These are phyloP conservation scores for Hypoxylon trugodes DNA, from an alignment of 495 filamentous ascomycete genomes.

Conservation along the genomic window DNA sequence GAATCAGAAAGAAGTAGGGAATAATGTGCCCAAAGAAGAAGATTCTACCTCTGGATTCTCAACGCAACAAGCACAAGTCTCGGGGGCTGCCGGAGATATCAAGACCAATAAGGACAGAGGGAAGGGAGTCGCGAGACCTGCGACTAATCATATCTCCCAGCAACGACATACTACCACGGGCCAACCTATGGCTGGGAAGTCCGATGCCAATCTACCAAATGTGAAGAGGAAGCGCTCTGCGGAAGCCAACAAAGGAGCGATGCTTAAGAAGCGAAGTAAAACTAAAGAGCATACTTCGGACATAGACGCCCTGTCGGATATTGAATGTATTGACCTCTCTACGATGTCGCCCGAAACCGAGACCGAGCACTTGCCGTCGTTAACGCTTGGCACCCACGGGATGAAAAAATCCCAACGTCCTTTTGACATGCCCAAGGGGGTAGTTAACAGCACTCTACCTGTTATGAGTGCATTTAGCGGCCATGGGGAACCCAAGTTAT, in stretches of 20 bases:
- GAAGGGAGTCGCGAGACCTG: not conserved
- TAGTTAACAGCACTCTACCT: too few relatives aligned
- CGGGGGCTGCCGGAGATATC: not conserved
- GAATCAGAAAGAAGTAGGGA: conserved; percentile 6
- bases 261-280: conserved; percentile 4
- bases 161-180: too few relatives aligned
- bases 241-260: not conserved
- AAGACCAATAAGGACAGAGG: not conserved
- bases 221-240: conserved; percentile 26
- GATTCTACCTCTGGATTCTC: not conserved
- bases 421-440: conserved; percentile 7
- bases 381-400: not conserved
- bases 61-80: not conserved
- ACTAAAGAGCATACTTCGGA: not conserved
- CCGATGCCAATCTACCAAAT: too few relatives aligned
- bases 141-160: not conserved
- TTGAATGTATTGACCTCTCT: conserved; percentile 52
- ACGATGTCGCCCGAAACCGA: conserved; percentile 20
- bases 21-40: not conserved
- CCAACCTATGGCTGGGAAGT: too few relatives aligned
- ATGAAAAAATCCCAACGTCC: not conserved
- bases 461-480: too few relatives aligned
- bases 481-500: too few relatives aligned
- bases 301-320: conserved; percentile 30
- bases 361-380: not conserved